Evolutionary conservation across 2,329 filamentous ascomycete genomes (phyloP).

Genomic region (Diaporthe caulivora): DNA sequence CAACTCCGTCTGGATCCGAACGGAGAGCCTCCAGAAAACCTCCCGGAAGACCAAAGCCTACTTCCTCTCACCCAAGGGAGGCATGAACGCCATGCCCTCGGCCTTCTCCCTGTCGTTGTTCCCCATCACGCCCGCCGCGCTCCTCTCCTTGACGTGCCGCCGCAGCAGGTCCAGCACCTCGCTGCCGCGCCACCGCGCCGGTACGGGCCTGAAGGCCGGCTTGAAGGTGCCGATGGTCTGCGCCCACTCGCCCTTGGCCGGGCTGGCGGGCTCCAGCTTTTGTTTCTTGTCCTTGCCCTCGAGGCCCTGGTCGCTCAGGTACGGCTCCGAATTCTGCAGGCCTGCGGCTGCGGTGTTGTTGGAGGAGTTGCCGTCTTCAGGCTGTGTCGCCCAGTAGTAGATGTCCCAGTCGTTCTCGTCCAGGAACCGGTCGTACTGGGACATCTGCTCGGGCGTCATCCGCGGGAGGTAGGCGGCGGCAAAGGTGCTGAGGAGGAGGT

Average conservation of each 20-base stretch:
- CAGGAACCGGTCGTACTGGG: constrained; percentile 90
- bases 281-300: constrained; percentile 42
- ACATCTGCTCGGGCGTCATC: constrained; percentile 81
- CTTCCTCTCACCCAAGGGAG: constrained; percentile 51
- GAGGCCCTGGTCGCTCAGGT: constrained; percentile 39
- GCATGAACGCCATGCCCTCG: constrained; percentile 70
- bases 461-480: constrained; percentile 80
- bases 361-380: constrained; percentile 68
- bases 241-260: constrained; percentile 83
- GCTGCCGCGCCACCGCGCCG: constrained; percentile 84
- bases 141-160: constrained; percentile 81
- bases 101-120: constrained; percentile 49
- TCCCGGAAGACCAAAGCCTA: too few species aligned
- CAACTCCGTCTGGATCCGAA: too few species aligned
- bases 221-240: constrained; percentile 96
- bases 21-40: too few species aligned
- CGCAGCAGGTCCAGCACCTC: constrained; percentile 83
- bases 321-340: constrained; percentile 43
- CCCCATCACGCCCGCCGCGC: constrained; percentile 67
- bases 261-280: constrained; percentile 49
- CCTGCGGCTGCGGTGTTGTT: constrained; percentile 48
- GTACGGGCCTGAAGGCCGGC: constrained; percentile 92
- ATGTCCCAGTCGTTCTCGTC: constrained; percentile 99
- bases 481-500: constrained; percentile 96
- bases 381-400: constrained; percentile 99